phyloP scores from a whole-genome alignment of 1,284 basidiomycete genomes.

The Exsudoporus floridanus region DNA sequence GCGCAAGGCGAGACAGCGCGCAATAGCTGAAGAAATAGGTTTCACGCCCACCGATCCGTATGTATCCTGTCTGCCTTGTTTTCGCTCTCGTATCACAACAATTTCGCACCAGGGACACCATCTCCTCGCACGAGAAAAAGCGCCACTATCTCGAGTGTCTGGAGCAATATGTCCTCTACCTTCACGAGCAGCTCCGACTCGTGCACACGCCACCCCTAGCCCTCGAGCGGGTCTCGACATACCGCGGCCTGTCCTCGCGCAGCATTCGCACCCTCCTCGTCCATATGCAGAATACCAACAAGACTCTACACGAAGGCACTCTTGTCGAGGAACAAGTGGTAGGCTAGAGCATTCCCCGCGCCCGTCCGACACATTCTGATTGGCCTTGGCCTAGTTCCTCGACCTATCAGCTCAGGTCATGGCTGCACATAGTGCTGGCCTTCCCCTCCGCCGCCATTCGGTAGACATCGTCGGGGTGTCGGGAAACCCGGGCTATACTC shows the following conservation, averaged over 20 bases:
- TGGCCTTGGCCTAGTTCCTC: conserved; percentile 21
- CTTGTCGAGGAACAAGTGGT: conserved; percentile 56
- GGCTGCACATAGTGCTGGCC: conserved; percentile 21
- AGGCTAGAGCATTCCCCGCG: conserved; percentile 11
- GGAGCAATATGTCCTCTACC: conserved; percentile 64
- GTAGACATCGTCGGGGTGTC: conserved; percentile 25
- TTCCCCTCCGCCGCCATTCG: conserved; percentile 34
- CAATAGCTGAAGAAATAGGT: conserved; percentile 53
- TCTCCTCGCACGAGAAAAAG: conserved; percentile 76
- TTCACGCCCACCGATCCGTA: conserved; percentile 61
- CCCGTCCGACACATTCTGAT: background rate
- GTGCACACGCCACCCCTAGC: conserved; percentile 48
- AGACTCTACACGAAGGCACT: conserved; percentile 48
- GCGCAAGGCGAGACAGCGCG: conserved; percentile 54
- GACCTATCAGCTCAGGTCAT: conserved; percentile 34
- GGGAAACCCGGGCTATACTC: conserved; percentile 13
- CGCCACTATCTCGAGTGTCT: conserved; percentile 68
- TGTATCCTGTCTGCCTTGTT: conserved; percentile 24
- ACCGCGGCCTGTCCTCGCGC: conserved; percentile 57
- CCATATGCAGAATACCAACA: conserved; percentile 58
- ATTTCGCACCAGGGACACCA: conserved; percentile 49
- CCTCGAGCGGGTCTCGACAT: conserved; percentile 54
- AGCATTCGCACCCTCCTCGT: conserved; percentile 60
- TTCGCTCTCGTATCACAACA: background rate
- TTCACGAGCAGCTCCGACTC: conserved; percentile 58